These are phyloP conservation scores for Curvularia hawaiiensis DNA, from an alignment of 2,329 filamentous ascomycete genomes.

Conservation along the genomic window DNA sequence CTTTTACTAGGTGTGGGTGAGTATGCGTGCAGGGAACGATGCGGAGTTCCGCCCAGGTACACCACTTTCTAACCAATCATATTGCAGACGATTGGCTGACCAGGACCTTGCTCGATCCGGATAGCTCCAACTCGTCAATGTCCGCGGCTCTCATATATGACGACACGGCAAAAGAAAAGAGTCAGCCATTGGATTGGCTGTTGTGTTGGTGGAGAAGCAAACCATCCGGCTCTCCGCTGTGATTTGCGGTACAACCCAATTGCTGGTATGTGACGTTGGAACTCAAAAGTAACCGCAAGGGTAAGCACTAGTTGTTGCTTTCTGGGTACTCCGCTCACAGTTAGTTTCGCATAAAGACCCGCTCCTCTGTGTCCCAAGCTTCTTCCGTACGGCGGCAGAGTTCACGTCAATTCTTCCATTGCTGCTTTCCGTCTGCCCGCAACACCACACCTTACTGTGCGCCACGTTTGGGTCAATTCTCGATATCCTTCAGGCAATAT, in stretches of 20 bases:
- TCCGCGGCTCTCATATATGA: not conserved
- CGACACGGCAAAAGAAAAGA: slow-evolving; percentile 10
- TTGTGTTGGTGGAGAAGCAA: not conserved
- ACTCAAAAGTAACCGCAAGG: not conserved
- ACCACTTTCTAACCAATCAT: slow-evolving; percentile 2
- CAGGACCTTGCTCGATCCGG: not conserved
- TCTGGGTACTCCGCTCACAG: not conserved
- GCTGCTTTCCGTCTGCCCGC: not conserved
- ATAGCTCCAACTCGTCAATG: not conserved
- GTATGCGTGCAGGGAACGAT: not conserved
- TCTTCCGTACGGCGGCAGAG: not conserved
- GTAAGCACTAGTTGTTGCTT: slow-evolving; percentile 1
- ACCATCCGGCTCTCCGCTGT: slow-evolving; percentile 12
- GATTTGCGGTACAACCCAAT: not conserved
- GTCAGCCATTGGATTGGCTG: not conserved
- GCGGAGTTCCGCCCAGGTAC: not conserved
- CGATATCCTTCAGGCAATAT: slow-evolving; percentile 8
- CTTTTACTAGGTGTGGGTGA: no score
- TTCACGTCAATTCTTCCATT: not conserved
- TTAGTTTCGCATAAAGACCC: not conserved
- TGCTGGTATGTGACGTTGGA: not conserved
- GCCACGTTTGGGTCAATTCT: not conserved
- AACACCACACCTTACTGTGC: not conserved
- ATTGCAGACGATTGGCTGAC: not conserved
- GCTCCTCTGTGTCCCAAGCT: not conserved